Evolutionary conservation across 2,329 filamentous ascomycete genomes (phyloP), one percentile per base, ranked within the genome.

Genomic region (Seiridium cupressi): DNA sequence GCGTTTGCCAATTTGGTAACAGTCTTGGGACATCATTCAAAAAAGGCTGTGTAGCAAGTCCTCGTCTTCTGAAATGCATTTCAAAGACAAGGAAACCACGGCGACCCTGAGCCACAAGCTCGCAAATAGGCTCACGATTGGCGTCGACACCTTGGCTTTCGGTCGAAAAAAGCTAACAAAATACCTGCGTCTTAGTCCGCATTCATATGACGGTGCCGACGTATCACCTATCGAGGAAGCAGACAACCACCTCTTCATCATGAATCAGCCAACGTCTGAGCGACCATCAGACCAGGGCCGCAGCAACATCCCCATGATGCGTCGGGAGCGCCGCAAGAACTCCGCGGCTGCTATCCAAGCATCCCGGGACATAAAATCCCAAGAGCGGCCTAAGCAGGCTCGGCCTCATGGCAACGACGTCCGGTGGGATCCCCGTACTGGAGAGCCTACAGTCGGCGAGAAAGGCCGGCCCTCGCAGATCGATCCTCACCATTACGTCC

Each of bases 391-490:
- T 48, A 71, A 63, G 61, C 70, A 72, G 40, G 60, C 64, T 40
- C 68, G 70, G 9, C 68, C 72, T 42, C 68, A 72, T 51, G 70
- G 69, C 38, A 71, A 73, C 55, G 78, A 82, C 61, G 80, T 79
- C 31, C 77, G 79, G 64, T 90, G 87, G 87, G 87, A 91, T 73
- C 83, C 83, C 53, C 85, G 84, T 69, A 88, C 88, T 3, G 88
- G 86, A 7, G 88, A 90, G 68, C 84, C 86, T 44, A 88, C 84
- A 4, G 81, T 78, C n/a, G 82, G 77, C 58, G 73, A 80, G 26
- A 80, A 76, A 53, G 86, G 86, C 11, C 84, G 80, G 60, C 76
- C 82, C 34, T 81, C 81, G 44, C 84, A 85, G 62, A 81, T 84
- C 34, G 84, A 81, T 62, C 84, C 87, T 18, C 80, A 81, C 38